Evolutionary conservation across 108 stramenopile genomes (phyloP).

Genomic region (Nannochloropsis granulata): DNA sequence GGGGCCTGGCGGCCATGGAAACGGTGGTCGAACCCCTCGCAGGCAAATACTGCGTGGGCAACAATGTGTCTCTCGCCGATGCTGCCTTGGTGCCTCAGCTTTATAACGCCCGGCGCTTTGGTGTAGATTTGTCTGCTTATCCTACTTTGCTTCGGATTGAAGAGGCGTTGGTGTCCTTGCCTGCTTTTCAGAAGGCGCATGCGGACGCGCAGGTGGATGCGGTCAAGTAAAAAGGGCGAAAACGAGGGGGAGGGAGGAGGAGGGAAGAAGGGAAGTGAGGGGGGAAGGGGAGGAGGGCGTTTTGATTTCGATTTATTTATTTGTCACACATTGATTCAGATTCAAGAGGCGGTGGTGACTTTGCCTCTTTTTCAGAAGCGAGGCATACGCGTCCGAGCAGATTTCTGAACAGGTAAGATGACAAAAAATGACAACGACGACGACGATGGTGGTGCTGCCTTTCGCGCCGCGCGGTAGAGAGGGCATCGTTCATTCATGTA

Average conservation of each 20-base stretch:
- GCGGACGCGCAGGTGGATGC: neutral
- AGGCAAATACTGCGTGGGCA: neutral
- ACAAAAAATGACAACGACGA: too few relatives aligned
- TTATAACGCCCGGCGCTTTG: conserved; percentile 9
- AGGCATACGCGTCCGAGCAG: too few relatives aligned
- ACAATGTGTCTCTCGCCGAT: neutral
- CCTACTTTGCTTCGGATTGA: neutral
- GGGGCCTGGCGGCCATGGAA: neutral
- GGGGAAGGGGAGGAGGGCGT: too few relatives aligned
- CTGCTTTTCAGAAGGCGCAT: neutral
- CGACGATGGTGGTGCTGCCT: too few relatives aligned
- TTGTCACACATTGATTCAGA: too few relatives aligned
- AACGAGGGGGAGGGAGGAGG: neutral
- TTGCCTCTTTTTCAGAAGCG: too few relatives aligned
- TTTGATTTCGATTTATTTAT: too few relatives aligned
- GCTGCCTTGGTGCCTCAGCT: conserved; percentile 4
- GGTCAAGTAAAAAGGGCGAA: neutral
- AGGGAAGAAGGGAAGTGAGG: too few relatives aligned
- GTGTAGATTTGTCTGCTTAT: neutral
- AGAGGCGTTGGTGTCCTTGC: neutral
- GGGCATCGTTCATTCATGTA: too few relatives aligned
- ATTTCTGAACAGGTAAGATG: too few relatives aligned
- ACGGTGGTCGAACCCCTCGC: neutral
- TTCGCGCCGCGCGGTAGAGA: too few relatives aligned
- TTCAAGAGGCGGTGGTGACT: too few relatives aligned